A percentile compares a stretch with the other conserved stretches of the same genome.
These are phyloP conservation scores for Diaporthe velutina DNA, from an alignment of 2,329 filamentous ascomycete genomes.

Conservation along the genomic window DNA sequence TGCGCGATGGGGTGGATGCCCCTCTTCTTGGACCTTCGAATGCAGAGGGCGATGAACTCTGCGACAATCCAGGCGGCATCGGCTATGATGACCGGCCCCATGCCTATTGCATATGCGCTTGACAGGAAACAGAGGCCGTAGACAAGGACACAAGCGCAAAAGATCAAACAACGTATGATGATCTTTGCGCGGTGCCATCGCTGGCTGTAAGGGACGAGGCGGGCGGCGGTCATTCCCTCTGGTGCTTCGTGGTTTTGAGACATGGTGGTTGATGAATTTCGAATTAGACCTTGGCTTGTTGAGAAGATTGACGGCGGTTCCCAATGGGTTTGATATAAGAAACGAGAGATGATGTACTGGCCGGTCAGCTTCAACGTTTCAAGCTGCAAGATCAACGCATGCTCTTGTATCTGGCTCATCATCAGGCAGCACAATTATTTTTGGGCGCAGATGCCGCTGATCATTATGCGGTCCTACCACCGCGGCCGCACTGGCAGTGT, in stretches of 20 bases:
- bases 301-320: not conserved
- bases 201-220: not conserved
- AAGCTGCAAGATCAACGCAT: not conserved
- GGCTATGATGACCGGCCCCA: not conserved
- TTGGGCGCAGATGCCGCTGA: not conserved
- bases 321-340: not conserved
- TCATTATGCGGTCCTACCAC: not conserved
- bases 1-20: constrained; percentile 1
- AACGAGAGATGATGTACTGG: not conserved
- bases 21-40: not conserved
- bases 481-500: not conserved
- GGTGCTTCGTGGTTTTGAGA: not conserved
- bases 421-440: constrained; percentile 12
- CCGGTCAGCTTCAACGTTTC: not conserved
- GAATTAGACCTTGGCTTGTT: not conserved
- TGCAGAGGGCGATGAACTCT: not conserved
- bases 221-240: too few species aligned
- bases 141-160: not conserved
- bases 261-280: not conserved
- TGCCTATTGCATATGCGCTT: not conserved
- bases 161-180: not conserved
- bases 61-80: not conserved
- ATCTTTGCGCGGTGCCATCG: not conserved
- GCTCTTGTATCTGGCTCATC: not conserved
- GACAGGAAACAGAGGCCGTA: not conserved